Evolutionary conservation across 805 yeast species (phyloP).

Genomic region (Spathaspora passalidarum): DNA sequence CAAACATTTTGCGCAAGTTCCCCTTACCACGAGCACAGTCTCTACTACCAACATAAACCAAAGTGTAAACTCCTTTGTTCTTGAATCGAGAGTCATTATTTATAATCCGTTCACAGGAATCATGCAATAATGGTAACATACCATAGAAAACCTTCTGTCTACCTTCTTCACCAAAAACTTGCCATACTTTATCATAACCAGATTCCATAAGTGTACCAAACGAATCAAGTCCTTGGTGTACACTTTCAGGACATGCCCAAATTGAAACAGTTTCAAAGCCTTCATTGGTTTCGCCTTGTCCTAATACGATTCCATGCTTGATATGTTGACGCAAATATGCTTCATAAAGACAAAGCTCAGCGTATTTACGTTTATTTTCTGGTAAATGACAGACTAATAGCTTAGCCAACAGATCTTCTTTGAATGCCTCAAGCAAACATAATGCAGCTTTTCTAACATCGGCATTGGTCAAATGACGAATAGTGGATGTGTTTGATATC

Average conservation of each 20-base stretch:
- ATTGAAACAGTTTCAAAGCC: constrained; percentile 53
- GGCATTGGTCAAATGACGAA: constrained; percentile 14
- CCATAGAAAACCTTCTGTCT: constrained; percentile 48
- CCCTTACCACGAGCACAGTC: constrained; percentile 53
- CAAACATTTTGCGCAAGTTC: constrained; percentile 48
- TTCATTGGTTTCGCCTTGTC: constrained; percentile 42
- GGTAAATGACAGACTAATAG: constrained; percentile 25
- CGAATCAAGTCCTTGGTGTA: constrained; percentile 40
- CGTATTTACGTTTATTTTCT: constrained; percentile 14
- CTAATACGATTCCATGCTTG: constrained; percentile 47
- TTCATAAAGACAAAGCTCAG: constrained; percentile 44
- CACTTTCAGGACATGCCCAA: constrained; percentile 49
- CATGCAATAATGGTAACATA: constrained; percentile 50
- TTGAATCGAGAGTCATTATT: constrained; percentile 36
- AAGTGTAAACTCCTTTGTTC: constrained; percentile 37
- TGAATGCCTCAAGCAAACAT: constrained; percentile 35
- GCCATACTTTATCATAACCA: constrained; percentile 52
- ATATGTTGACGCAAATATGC: constrained; percentile 52
- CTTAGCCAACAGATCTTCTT: constrained; percentile 32
- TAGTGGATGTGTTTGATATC: not conserved
- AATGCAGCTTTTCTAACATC: constrained; percentile 35
- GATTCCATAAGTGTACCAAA: constrained; percentile 48
- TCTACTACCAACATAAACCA: constrained; percentile 46
- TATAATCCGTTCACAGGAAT: constrained; percentile 43
- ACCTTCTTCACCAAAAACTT: constrained; percentile 46